phyloP scores from a whole-genome alignment of 2,329 filamentous ascomycete genomes.

The Pestalotiopsis sp. region DNA sequence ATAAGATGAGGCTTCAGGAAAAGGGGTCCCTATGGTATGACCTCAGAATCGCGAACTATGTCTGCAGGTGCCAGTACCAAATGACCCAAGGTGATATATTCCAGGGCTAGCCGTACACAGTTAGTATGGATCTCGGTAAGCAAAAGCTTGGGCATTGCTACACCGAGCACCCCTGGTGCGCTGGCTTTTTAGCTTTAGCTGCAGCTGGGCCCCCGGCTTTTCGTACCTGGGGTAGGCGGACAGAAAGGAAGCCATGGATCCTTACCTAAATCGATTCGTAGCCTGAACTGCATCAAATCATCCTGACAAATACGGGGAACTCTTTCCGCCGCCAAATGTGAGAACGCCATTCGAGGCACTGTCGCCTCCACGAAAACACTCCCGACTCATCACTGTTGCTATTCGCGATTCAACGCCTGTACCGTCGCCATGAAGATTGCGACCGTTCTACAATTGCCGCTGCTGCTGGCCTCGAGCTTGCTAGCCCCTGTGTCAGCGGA shows the following conservation, averaged over 20 bases:
- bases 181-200: too few species aligned
- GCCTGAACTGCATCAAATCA: background rate
- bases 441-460: slow-evolving; percentile 42
- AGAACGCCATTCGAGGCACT: background rate
- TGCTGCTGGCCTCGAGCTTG: slow-evolving; percentile 48
- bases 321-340: background rate
- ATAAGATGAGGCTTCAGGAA: background rate
- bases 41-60: background rate
- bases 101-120: background rate
- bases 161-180: background rate
- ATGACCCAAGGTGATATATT: background rate
- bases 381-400: background rate
- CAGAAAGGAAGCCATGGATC: too few species aligned
- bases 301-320: background rate
- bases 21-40: background rate
- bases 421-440: slow-evolving; percentile 50
- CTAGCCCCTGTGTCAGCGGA: slow-evolving; percentile 57
- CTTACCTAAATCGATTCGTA: background rate
- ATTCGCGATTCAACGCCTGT: background rate
- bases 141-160: background rate
- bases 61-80: background rate
- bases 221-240: background rate
- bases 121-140: background rate
- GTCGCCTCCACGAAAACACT: background rate
- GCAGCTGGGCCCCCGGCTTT: background rate